Conservation (phyloP, 345 rosid species). For the Trapa bicornis region DNA sequence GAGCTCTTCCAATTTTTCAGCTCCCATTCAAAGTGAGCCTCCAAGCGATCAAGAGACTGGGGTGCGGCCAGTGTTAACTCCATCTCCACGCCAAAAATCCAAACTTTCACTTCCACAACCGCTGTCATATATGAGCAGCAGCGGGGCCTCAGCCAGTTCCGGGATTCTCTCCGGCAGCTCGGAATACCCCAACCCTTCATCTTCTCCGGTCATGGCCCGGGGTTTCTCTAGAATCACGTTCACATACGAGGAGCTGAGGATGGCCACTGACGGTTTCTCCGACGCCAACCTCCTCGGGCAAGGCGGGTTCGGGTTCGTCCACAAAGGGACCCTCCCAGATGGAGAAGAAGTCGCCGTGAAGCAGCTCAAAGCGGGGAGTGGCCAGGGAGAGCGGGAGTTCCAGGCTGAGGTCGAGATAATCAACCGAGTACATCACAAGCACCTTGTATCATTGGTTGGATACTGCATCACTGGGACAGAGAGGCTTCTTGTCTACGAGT, state of each 20-base stretch:
- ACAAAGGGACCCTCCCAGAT: conserved; percentile 51
- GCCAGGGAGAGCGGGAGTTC: conserved; percentile 57
- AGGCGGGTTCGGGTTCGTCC: conserved; percentile 67
- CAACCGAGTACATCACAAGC: conserved; percentile 57
- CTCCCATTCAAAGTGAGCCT: conserved; percentile 33
- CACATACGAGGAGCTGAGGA: conserved; percentile 42
- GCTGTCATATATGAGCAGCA: conserved; percentile 36
- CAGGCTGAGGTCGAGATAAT: conserved; percentile 63
- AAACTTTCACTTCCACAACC: conserved; percentile 13
- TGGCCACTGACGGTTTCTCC: conserved; percentile 56
- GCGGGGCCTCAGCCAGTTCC: conserved; percentile 35
- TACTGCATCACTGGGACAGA: conserved; percentile 40
- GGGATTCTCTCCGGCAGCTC: conserved; percentile 49
- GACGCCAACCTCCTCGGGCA: conserved; percentile 53
- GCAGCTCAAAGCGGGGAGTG: conserved; percentile 51
- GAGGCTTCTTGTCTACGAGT: conserved; percentile 65
- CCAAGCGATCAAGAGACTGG: conserved; percentile 18
- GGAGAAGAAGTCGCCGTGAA: conserved; percentile 58
- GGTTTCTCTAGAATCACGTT: conserved; percentile 60
- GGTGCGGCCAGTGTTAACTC: conserved; percentile 16
- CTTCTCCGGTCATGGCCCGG: conserved; percentile 42
- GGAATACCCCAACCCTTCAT: conserved; percentile 43
- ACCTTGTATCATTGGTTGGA: conserved; percentile 61
- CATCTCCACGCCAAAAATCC: conserved; percentile 3
- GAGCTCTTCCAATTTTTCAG: conserved; percentile 22